Base-by-base conservation (phyloP, 78 protist genomes). In the Chrysochromulina parva region DNA sequence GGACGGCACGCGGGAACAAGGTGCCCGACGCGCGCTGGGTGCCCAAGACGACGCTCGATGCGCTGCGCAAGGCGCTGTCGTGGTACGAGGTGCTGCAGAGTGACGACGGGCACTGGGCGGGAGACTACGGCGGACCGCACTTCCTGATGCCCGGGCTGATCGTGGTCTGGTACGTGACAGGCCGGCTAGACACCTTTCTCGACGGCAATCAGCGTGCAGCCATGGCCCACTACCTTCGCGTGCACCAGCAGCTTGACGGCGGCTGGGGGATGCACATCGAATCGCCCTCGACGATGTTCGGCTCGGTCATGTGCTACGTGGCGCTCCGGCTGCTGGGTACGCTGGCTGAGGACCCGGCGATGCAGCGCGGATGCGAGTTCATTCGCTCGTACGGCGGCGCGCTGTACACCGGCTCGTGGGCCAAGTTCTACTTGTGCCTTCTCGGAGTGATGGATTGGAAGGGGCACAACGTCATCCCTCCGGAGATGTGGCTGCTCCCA, bases 111-210 rank as follows among this genome's bases (percentile, higher is more conserved):
- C 99, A 97, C 90, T 97, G 97, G 97, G 95, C 98, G 20, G 95
- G 95, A 86, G 98, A 97, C 60, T 97, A 97, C 88, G 98, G 98
- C 50, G 99, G 99, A 20, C 99, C 99, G 73, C 52, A 94, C 90
- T 97, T 97, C 67, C 91, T 97, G 38, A 73, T 97, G 89, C 99
- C 99, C 20, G 99, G 99, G 2, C 90, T 69, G 16, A 16, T 88
- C 16, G 17, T 67, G 22, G 81, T 66, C 11, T 69, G 91, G 71
- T 88, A 88, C 58, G 76, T 88, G 14, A 69, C 91, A 5, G 89
- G 89, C 52, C 26, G 11, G 19, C 26, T 4, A 1, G 82, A 67
- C 24, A 19, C 20, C 22, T 1, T 24, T 24, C 73, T 88, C 26
- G 5, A 58, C 16, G 17, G 0, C 13, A 55, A 14, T 19, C 55